Evolutionary conservation across 2,329 filamentous ascomycete genomes (phyloP).

Genomic region (Ceratocystis eucalypticola): DNA sequence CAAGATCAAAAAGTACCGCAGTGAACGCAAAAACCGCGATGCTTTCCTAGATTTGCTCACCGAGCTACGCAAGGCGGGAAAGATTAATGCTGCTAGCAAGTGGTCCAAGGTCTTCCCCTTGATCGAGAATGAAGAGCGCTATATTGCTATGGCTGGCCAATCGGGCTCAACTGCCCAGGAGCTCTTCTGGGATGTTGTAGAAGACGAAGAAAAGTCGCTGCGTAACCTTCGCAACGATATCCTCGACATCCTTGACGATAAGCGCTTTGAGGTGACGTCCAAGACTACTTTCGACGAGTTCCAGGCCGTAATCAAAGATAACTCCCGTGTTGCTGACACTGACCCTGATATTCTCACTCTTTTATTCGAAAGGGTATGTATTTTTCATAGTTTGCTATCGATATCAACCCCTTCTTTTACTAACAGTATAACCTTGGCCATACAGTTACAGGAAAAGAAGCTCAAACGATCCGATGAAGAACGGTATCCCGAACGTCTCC

Average conservation of each 20-base stretch:
- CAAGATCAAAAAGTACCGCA: constrained; percentile 65
- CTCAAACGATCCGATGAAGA: constrained; percentile 73
- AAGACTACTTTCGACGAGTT: constrained; percentile 87
- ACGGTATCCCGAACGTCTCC: constrained; percentile 69
- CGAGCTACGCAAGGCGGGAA: constrained; percentile 60
- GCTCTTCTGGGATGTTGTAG: constrained; percentile 89
- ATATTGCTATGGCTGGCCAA: constrained; percentile 70
- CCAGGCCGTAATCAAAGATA: constrained; percentile 63
- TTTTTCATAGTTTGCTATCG: background rate
- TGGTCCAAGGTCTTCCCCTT: constrained; percentile 70
- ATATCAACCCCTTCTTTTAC: background rate
- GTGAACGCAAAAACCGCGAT: constrained; percentile 78
- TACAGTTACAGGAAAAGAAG: constrained; percentile 69
- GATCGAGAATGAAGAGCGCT: constrained; percentile 70
- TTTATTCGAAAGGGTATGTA: constrained; percentile 66
- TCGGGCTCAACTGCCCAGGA: constrained; percentile 75
- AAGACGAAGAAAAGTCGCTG: constrained; percentile 83
- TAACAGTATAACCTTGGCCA: background rate
- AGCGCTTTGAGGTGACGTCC: constrained; percentile 77
- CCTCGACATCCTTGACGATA: constrained; percentile 78
- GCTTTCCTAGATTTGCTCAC: constrained; percentile 60
- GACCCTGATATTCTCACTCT: constrained; percentile 63
- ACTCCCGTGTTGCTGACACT: constrained; percentile 79
- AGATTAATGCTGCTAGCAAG: constrained; percentile 79
- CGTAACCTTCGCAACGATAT: constrained; percentile 71